phyloP scores from a whole-genome alignment of 2,329 filamentous ascomycete species.

The Alternaria infectoria region DNA sequence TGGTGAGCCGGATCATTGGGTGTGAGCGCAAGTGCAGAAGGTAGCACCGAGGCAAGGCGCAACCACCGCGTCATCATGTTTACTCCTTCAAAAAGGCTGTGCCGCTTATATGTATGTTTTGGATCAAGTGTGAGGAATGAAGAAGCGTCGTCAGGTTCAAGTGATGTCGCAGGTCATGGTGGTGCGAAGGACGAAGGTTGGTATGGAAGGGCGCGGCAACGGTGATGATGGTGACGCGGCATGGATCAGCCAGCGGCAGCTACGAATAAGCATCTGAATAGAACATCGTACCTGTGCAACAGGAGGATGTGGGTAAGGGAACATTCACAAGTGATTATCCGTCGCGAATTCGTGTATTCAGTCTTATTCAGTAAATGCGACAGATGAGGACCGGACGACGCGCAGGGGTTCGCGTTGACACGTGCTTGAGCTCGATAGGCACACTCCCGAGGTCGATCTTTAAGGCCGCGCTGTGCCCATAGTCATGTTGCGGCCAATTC shows the following conservation, averaged over 20 bases:
- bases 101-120: background rate
- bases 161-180: conserved; percentile 7
- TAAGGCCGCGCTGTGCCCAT: background rate
- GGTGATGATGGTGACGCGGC: conserved; percentile 1
- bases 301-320: background rate
- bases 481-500: background rate
- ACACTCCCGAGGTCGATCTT: background rate
- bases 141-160: conserved; percentile 4
- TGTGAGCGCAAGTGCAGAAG: conserved; percentile 25
- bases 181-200: background rate
- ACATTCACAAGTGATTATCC: background rate
- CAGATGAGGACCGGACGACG: background rate
- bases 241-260: conserved; percentile 5
- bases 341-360: background rate
- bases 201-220: background rate
- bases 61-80: conserved; percentile 20
- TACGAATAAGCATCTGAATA: background rate
- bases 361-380: background rate
- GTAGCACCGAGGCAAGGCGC: conserved; percentile 21
- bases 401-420: conserved; percentile 4
- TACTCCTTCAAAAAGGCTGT: background rate
- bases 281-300: background rate
- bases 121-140: background rate
- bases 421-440: conserved; percentile 6
- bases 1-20: conserved; percentile 14